Conservation (phyloP, 352 stramenopile species). For the Globisporangium spiculum region DNA sequence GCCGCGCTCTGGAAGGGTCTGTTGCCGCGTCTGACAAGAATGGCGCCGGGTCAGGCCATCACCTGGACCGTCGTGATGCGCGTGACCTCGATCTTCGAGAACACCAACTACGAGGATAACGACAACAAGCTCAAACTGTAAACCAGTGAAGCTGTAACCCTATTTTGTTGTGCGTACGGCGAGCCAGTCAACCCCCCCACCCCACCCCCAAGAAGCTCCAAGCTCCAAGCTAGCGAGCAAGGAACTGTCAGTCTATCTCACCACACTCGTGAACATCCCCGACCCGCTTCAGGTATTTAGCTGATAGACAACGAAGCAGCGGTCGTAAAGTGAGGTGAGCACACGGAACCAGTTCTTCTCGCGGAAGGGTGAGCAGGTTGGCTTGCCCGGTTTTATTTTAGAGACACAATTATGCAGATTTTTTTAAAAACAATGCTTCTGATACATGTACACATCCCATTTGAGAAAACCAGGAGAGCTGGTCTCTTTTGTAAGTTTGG, state of each 20-base stretch:
- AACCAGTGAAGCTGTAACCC: not conserved
- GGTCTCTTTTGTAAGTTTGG: too few relatives aligned
- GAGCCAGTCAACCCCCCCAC: not conserved
- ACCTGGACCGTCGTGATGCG: constrained; percentile 93
- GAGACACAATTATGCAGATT: constrained; percentile 1
- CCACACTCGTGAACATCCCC: not conserved
- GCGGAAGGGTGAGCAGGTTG: not conserved
- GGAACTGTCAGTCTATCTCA: not conserved
- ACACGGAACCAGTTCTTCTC: not conserved
- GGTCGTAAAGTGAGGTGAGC: not conserved
- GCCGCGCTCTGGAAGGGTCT: constrained; percentile 96
- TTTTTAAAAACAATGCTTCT: not conserved
- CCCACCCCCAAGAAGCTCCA: not conserved
- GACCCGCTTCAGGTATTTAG: not conserved
- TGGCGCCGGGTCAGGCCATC: constrained; percentile 97
- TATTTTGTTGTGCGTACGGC: constrained; percentile 9
- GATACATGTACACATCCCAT: not conserved
- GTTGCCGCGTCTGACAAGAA: constrained; percentile 92
- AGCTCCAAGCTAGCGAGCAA: not conserved
- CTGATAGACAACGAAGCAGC: not conserved
- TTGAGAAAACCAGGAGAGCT: not conserved
- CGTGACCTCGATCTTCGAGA: constrained; percentile 87
- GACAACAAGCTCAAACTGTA: constrained; percentile 76
- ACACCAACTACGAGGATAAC: constrained; percentile 43
- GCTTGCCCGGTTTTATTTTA: constrained; percentile 3